These are phyloP conservation scores for Eutypa lata DNA, from an alignment of 2,329 filamentous ascomycete genomes.

Conservation along the genomic window DNA sequence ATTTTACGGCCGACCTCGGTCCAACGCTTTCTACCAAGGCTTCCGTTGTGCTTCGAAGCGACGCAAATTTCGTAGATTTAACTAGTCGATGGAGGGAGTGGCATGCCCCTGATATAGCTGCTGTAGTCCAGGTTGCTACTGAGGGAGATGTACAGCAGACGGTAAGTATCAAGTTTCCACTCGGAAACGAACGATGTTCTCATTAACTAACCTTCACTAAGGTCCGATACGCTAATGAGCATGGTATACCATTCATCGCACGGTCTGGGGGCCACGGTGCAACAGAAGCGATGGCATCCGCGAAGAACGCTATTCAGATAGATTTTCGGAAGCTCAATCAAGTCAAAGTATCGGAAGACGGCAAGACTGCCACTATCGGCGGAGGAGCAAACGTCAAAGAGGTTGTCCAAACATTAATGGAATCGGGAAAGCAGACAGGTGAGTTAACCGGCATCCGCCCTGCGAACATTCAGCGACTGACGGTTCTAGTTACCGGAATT, in stretches of 20 bases:
- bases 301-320: conserved; percentile 19
- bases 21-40: conserved; percentile 1
- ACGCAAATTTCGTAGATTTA: conserved; percentile 3
- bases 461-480: not conserved
- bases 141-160: conserved; percentile 19
- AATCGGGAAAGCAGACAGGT: conserved; percentile 25
- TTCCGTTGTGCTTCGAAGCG: not conserved
- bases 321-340: conserved; percentile 23
- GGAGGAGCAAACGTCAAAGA: conserved; percentile 27
- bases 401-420: conserved; percentile 23
- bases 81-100: conserved; percentile 14
- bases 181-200: too few relatives aligned
- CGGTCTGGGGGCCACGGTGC: conserved; percentile 22
- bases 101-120: conserved; percentile 12
- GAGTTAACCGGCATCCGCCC: not conserved
- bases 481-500: conserved; percentile 1
- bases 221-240: conserved; percentile 15
- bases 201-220: conserved; percentile 1
- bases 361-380: conserved; percentile 26
- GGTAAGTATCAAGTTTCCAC: too few relatives aligned
- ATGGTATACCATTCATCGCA: conserved; percentile 18
- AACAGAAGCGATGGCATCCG: conserved; percentile 13
- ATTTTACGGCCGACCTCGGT: not conserved
- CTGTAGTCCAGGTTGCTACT: conserved; percentile 16
- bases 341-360: conserved; percentile 24